Base-by-base conservation (phyloP, 2,329 filamentous ascomycete species). In the Botrytis tulipae region DNA sequence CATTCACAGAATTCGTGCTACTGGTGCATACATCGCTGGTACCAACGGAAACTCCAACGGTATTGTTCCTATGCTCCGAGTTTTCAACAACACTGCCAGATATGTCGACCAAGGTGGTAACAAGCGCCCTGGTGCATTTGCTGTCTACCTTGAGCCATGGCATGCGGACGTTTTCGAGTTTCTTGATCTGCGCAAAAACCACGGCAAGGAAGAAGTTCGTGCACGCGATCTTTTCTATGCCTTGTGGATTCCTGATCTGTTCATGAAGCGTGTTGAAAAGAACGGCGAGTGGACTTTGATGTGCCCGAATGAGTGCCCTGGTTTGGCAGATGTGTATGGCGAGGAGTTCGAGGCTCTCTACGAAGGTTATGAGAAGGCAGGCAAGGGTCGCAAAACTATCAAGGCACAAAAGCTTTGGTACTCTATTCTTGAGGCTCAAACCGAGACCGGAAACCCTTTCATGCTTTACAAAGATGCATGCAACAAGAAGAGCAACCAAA, bases 341-440 rank as follows among this genome's bases (percentile, higher is more conserved):
- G 96, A 98, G 0, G 95, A 98, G 85, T 99, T 98, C 76, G 95
- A 98, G 84, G 93, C 91, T 75, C 88, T 99, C 69, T 99, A 98
- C 83, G 93, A 96, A 83, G 91, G 90, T 83, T 99, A 99, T 81
- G 96, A 99, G 86, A 87, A 87, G 77, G 92, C 95, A 82, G 93
- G 93, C 78, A 91, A 92, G 80, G 95, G 96, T 77, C 94, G 95
- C 77, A 92, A 92, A 86, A 98, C 93, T 32, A 87, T 99, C 81
- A 96, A 97, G 84, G 96, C 96, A 37, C 96, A 99, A 88, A 99
- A 99, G 89, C 91, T 99, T 74, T 99, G 96, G 96, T 98, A 98
- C 82, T 94, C 95, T 78, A 97, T 99, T 77, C 89, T 99, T 66
- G 96, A 99, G 86, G 93, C 96, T 68, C 96, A 99, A 86, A 98